A percentile compares a stretch with the other conserved stretches of the same genome.
Conservation (phyloP, 306 rosid species). For the Prunus campanulata region DNA sequence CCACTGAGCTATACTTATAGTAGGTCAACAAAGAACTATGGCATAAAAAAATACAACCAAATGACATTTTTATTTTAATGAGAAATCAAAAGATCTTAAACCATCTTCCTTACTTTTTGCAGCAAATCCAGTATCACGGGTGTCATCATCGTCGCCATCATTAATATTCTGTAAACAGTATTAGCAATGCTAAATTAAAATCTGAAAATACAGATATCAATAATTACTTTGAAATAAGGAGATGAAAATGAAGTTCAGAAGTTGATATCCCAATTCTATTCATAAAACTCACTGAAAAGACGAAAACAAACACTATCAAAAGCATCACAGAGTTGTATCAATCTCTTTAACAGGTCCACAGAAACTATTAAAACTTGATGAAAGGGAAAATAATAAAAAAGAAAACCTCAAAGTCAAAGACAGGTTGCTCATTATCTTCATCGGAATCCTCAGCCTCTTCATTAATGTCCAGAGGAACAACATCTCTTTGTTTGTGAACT, state of each 20-base stretch:
- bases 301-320: background rate
- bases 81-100: background rate
- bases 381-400: background rate
- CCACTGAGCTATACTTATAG: background rate
- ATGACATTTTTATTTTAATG: background rate
- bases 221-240: background rate
- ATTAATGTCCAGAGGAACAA: constrained; percentile 59
- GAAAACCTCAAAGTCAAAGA: constrained; percentile 63
- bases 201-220: background rate
- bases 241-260: background rate
- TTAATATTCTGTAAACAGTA: constrained; percentile 14
- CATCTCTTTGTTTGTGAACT: constrained; percentile 88
- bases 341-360: background rate
- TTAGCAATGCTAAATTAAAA: background rate
- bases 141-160: constrained; percentile 16
- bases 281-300: background rate
- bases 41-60: background rate
- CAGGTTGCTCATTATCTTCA: constrained; percentile 61
- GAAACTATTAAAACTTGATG: background rate
- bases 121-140: constrained; percentile 29
- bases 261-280: background rate
- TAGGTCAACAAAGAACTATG: background rate
- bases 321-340: too few relatives aligned
- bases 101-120: constrained; percentile 53
- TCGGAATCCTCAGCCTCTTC: constrained; percentile 56